A percentile compares a stretch with the other conserved stretches of the same genome.
phyloP scores from a whole-genome alignment of 495 filamentous ascomycete genomes.

The Penicillium canariense region DNA sequence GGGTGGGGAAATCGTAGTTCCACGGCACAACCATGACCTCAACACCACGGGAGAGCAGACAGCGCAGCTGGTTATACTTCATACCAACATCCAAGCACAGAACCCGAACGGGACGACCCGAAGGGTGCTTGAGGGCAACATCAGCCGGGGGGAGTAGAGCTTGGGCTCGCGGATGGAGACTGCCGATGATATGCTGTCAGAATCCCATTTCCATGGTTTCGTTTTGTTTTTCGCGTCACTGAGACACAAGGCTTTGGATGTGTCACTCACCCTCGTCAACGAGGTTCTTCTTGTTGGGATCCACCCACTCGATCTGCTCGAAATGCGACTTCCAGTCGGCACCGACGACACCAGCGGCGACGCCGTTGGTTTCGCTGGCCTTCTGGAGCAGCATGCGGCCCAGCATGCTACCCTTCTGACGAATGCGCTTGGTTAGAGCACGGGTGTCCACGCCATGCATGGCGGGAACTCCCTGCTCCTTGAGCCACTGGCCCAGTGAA shows the following conservation, averaged over 20 bases:
- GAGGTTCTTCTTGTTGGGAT: slow-evolving; percentile 89
- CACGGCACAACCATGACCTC: slow-evolving; percentile 94
- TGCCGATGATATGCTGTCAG: slow-evolving; percentile 33
- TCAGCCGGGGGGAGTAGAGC: slow-evolving; percentile 71
- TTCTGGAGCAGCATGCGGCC: slow-evolving; percentile 81
- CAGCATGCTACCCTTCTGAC: slow-evolving; percentile 93
- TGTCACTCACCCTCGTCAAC: slow-evolving; percentile 81
- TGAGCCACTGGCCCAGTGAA: slow-evolving; percentile 90
- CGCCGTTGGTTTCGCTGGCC: slow-evolving; percentile 45
- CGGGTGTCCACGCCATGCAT: slow-evolving; percentile 95
- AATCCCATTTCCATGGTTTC: background rate
- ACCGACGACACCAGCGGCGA: slow-evolving; percentile 37
- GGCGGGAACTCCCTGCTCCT: slow-evolving; percentile 92
- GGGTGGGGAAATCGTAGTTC: slow-evolving; percentile 82
- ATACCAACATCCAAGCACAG: slow-evolving; percentile 93
- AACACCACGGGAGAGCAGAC: slow-evolving; percentile 84
- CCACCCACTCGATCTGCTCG: slow-evolving; percentile 78
- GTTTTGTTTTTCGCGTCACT: too few species aligned
- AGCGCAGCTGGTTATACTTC: slow-evolving; percentile 96
- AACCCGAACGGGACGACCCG: slow-evolving; percentile 79
- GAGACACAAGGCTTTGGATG: background rate
- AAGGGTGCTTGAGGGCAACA: slow-evolving; percentile 74
- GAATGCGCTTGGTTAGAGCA: slow-evolving; percentile 88
- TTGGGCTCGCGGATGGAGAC: slow-evolving; percentile 83
- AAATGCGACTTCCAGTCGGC: slow-evolving; percentile 65